Evolutionary conservation across 805 yeast genomes (phyloP), one percentile per base, ranked within the genome.

Genomic region (Trichomonascus vanleenenianus): DNA sequence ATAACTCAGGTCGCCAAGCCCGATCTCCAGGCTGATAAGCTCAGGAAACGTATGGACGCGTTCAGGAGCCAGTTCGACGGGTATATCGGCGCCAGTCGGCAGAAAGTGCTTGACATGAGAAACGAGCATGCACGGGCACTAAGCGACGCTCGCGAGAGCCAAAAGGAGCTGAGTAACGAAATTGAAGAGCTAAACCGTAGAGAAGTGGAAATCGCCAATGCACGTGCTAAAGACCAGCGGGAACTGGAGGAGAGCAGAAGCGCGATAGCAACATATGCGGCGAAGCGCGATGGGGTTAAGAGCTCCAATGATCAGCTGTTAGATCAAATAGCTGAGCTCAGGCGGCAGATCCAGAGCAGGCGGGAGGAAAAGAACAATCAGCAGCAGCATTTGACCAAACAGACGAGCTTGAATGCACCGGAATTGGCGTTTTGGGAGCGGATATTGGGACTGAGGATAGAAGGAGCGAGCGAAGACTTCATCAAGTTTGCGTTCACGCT

Each of bases 391-490:
- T 50, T 61, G 16, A 41, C 43, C 30, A 46, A 56, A 8, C 85
- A 81, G 54, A 63, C 71, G 6, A 64, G 63, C 25, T 65, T 64
- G 35, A 78, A 79, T 47, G 62, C 64, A 12, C 78, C 78, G 0
- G 85, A 81, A 55, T 63, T 77, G 35, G 46, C 62, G 14, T 65
- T 72, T 35, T 77, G 72, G 60, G 84, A 81, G 49, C 59, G 65
- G 33, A 62, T 76, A 41, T 62, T 79, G 38, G 86, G 87, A 1
- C 56, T 81, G 46, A 64, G 65, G 31, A 71, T 81, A 15, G 77
- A 74, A 45, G 79, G 78, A 2, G 59, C 75, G 1, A 60, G 64
- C 15, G 72, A 69, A 6, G 76, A 73, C 44, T 52, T 70, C 30
- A 56, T 81, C 38, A 63, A 61, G 47, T 76, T 81, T 54, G 61